Conservation (phyloP, 2,329 filamentous ascomycete genomes). For the Monilinia polystroma region DNA sequence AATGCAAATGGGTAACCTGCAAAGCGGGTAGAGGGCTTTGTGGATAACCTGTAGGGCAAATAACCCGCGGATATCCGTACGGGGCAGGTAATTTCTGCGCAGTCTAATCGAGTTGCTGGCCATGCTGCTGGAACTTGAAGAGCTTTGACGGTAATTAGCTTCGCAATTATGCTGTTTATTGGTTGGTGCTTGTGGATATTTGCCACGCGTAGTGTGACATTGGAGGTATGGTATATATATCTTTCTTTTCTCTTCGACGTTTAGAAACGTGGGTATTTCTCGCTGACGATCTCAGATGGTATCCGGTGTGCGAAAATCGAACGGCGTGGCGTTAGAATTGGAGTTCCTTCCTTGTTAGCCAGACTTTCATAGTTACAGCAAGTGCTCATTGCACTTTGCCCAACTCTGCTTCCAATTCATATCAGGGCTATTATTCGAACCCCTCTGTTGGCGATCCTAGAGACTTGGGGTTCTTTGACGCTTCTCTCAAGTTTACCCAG, state of each 20-base stretch:
- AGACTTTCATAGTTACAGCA: too few species aligned
- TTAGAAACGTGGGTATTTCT: background rate
- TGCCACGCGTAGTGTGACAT: background rate
- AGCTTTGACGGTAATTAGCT: background rate
- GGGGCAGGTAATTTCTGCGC: too few species aligned
- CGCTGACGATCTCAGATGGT: too few species aligned
- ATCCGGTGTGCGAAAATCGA: too few species aligned
- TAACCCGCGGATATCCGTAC: too few species aligned
- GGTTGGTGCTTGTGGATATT: background rate
- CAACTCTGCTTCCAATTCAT: background rate
- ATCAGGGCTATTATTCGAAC: background rate
- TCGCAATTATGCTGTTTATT: background rate
- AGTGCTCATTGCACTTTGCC: background rate
- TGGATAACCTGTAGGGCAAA: too few species aligned
- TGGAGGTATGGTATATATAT: background rate
- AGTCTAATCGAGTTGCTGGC: background rate
- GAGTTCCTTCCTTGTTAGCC: too few species aligned
- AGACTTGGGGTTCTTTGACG: background rate
- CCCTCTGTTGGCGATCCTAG: background rate
- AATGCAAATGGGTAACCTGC: too few species aligned
- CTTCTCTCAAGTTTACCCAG: conserved; percentile 1
- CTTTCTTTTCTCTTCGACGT: background rate
- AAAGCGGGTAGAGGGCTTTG: too few species aligned
- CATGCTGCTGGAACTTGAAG: background rate
- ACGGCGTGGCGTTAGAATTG: too few species aligned